A percentile compares a stretch with the other conserved stretches of the same genome.
phyloP scores from a whole-genome alignment of 75 land plant species.

The Chamaecyparis obtusa region DNA sequence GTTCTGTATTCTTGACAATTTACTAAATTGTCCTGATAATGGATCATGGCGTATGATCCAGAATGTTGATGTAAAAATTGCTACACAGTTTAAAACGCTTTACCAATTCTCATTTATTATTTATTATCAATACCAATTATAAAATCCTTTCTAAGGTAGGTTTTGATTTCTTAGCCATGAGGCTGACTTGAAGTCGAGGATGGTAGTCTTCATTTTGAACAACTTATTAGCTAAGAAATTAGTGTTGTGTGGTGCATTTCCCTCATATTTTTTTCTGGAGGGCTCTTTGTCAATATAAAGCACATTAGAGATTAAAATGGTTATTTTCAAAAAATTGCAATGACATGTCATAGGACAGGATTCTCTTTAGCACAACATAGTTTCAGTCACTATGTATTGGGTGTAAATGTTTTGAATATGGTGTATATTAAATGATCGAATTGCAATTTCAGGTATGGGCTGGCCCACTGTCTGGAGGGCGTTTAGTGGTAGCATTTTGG shows the following conservation, averaged over 20 bases:
- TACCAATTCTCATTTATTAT: too few species aligned
- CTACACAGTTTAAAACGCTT: too few species aligned
- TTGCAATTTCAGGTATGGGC: constrained; percentile 74
- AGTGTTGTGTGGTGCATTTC: neutral
- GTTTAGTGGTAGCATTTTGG: constrained; percentile 75
- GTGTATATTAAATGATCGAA: neutral
- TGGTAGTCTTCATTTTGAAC: neutral
- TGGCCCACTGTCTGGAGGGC: constrained; percentile 71
- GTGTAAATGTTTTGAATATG: neutral
- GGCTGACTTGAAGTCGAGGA: too few species aligned
- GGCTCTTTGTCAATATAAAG: neutral
- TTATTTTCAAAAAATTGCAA: neutral
- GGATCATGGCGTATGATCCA: too few species aligned
- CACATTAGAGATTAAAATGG: neutral
- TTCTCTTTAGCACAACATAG: neutral
- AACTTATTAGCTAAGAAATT: neutral
- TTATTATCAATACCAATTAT: too few species aligned
- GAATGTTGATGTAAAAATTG: too few species aligned
- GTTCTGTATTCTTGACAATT: too few species aligned
- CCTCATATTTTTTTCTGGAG: neutral
- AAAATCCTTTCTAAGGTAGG: neutral
- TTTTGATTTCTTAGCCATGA: neutral
- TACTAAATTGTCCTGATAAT: too few species aligned
- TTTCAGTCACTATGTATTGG: neutral
- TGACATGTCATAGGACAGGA: neutral